Percentiles rank a stretch among this genome's conserved stretches.
phyloP scores from a whole-genome alignment of 495 filamentous ascomycete species.

The Cercophora sp. region DNA sequence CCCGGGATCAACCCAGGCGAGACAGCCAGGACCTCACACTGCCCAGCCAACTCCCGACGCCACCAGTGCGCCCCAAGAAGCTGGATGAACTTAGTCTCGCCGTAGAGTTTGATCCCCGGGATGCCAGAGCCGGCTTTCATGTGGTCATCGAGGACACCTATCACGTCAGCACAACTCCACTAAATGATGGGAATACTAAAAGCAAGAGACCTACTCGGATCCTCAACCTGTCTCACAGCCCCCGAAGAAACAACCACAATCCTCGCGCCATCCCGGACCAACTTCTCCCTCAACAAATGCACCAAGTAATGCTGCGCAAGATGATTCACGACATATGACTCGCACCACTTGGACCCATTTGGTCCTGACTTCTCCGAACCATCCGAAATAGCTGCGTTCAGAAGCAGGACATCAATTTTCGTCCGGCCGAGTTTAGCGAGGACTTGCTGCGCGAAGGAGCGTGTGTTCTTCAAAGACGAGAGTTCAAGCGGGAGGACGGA shows the following conservation, averaged over 20 bases:
- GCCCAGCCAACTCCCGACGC: conserved; percentile 38
- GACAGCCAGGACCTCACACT: conserved; percentile 39
- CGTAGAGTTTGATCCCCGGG: conserved; percentile 22
- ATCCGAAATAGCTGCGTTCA: conserved; percentile 35
- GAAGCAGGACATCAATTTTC: conserved; percentile 37
- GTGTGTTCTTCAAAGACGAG: conserved; percentile 30
- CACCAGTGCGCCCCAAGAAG: conserved; percentile 46
- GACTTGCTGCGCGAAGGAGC: conserved; percentile 34
- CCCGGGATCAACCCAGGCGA: conserved; percentile 41
- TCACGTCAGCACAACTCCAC: conserved; percentile 27
- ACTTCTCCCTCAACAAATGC: no score
- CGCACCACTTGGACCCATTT: conserved; percentile 35
- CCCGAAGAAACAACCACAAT: no score
- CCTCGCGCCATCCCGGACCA: no score
- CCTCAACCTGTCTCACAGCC: no score
- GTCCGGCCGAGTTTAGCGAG: conserved; percentile 33
- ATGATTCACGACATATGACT: conserved; percentile 41
- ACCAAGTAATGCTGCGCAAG: no score
- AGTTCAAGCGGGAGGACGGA: conserved; percentile 42
- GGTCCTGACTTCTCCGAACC: conserved; percentile 23
- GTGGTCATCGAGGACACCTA: conserved; percentile 29
- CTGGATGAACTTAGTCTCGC: conserved; percentile 40
- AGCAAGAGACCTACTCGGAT: conserved; percentile 40
- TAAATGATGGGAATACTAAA: conserved; percentile 37
- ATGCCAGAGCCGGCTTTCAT: conserved; percentile 28